Evolutionary conservation across 2,329 filamentous ascomycete genomes (phyloP).

Genomic region (Penicillium hesseltinei): DNA sequence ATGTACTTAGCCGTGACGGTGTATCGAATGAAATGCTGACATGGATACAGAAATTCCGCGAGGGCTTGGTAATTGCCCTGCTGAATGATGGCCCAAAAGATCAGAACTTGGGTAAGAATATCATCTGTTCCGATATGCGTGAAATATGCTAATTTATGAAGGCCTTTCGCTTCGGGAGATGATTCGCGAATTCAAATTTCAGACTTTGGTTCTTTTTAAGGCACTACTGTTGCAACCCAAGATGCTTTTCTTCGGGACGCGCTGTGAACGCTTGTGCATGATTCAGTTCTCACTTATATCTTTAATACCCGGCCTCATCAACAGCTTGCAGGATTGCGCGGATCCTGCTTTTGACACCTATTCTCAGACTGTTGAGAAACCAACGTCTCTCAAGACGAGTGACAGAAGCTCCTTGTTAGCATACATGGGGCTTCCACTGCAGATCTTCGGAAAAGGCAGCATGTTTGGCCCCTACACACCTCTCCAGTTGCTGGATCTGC

Average conservation of each 20-base stretch:
- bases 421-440: slow-evolving; percentile 92
- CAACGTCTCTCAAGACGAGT: slow-evolving; percentile 85
- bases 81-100: slow-evolving; percentile 70
- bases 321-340: slow-evolving; percentile 89
- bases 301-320: slow-evolving; percentile 86
- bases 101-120: slow-evolving; percentile 73
- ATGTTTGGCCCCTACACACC: slow-evolving; percentile 97
- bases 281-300: slow-evolving; percentile 97
- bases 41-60: slow-evolving; percentile 72
- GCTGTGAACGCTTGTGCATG: slow-evolving; percentile 94
- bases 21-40: slow-evolving; percentile 14
- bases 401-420: slow-evolving; percentile 84
- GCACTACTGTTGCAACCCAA: slow-evolving; percentile 92
- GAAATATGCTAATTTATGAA: slow-evolving; percentile 28
- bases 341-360: slow-evolving; percentile 88
- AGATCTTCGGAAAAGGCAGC: slow-evolving; percentile 94
- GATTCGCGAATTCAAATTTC: slow-evolving; percentile 90
- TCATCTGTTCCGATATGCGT: not conserved
- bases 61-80: slow-evolving; percentile 66
- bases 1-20: not conserved
- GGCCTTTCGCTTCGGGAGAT: slow-evolving; percentile 79
- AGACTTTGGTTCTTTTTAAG: slow-evolving; percentile 91
- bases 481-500: slow-evolving; percentile 87
- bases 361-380: slow-evolving; percentile 69
- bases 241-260: slow-evolving; percentile 99